These are phyloP conservation scores for Lotus japonicus DNA, from an alignment of 306 rosid species.

Conservation along the genomic window DNA sequence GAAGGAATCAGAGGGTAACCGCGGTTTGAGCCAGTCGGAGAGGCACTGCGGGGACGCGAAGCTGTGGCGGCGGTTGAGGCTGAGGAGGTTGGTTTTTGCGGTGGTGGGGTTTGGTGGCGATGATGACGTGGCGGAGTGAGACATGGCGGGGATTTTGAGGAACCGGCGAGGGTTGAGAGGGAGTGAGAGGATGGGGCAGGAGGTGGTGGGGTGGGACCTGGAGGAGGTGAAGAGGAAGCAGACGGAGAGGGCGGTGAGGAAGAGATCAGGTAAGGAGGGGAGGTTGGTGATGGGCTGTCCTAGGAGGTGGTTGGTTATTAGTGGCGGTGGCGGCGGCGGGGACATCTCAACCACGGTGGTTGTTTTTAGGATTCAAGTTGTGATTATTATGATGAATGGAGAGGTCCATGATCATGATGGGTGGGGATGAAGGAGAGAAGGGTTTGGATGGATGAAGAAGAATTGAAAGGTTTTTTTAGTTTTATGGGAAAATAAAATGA, in stretches of 20 bases:
- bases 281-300: constrained; percentile 17
- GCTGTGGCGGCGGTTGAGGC: constrained; percentile 21
- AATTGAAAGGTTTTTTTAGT: neutral
- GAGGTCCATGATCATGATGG: constrained; percentile 25
- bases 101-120: neutral
- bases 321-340: constrained; percentile 39
- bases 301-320: constrained; percentile 20
- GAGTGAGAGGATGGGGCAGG: constrained; percentile 34
- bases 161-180: constrained; percentile 51
- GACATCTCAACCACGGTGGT: constrained; percentile 34
- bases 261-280: constrained; percentile 49
- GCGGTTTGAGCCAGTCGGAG: constrained; percentile 81
- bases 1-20: constrained; percentile 68
- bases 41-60: constrained; percentile 73
- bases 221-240: constrained; percentile 57
- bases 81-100: no score
- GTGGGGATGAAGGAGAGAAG: neutral
- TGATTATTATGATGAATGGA: neutral
- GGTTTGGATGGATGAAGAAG: no score
- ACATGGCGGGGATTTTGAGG: constrained; percentile 63
- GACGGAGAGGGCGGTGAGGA: constrained; percentile 56
- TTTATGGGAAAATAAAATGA: neutral
- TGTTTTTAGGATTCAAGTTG: neutral
- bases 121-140: constrained; percentile 23
- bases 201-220: constrained; percentile 17